Base-by-base conservation (phyloP, 2,329 filamentous ascomycete genomes). In the Fusarium denticulatum region DNA sequence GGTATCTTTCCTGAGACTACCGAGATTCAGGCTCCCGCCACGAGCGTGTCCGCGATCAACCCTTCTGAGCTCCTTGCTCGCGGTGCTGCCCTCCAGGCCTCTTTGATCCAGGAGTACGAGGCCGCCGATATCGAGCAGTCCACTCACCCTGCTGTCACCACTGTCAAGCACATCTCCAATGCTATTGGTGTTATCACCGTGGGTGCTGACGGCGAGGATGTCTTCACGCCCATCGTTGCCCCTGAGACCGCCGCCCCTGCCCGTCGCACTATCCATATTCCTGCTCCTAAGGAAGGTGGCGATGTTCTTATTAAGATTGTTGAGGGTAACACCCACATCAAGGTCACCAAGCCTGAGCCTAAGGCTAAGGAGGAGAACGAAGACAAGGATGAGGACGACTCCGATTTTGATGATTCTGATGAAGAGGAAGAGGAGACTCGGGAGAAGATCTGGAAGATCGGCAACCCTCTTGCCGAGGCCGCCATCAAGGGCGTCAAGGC, bases 61-160 rank as follows among this genome's bases (percentile, higher is more conserved):
- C 96, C 96, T 73, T 96, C 94, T 7, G 96, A 98, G 86, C 89
- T 98, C 63, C 88, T 92, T 78, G 93, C 94, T 72, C 92, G 96
- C 73, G 96, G 96, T 80, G 96, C 96, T 69, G 96, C 96, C 37
- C 94, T 99, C 78, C 96, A 99, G 85, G 96, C 96, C 42, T 97
- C 92, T 69, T 87, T 99, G 73, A 94, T 99, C 82, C 92, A 95
- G 83, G 96, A 97, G 83, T 99, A 97, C 83, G 96, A 99, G 79
- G 88, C 91, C 76, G 92, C 94, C 75, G 96, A 98, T 81, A 97
- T 99, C 77, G 94, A 97, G 82, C 95, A 98, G 88, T 97, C 94
- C 72, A 97, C 95, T 53, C 96, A 99, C 87, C 92, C 96, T 59
- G 94, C 95, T 81, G 95, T 99, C 73, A 98, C 96, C 39, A 96